Evolutionary conservation across 805 yeast genomes (phyloP).

Genomic region (Candida boleticola): DNA sequence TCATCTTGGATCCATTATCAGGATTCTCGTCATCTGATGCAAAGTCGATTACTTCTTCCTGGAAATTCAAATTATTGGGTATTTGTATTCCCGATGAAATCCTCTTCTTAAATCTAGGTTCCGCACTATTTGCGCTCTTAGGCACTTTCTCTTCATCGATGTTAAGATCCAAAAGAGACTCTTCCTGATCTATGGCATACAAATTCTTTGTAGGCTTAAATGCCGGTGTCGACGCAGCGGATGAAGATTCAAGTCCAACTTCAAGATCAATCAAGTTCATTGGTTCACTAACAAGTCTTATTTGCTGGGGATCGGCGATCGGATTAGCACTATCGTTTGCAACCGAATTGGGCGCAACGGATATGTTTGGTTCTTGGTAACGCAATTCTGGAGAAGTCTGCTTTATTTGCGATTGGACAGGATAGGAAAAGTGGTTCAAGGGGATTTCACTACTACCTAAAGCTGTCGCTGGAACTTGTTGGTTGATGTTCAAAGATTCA

Average conservation of each 20-base stretch:
- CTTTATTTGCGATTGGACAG: background rate
- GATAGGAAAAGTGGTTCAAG: background rate
- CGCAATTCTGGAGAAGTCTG: background rate
- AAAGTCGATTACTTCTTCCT: slow-evolving; percentile 45
- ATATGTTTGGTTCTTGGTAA: background rate
- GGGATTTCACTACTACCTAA: too few species aligned
- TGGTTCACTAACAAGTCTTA: background rate
- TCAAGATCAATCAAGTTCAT: slow-evolving; percentile 34
- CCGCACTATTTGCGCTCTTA: slow-evolving; percentile 1
- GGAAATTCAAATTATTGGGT: slow-evolving; percentile 30
- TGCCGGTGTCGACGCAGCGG: slow-evolving; percentile 16
- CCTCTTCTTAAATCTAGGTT: slow-evolving; percentile 33
- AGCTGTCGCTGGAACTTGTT: background rate
- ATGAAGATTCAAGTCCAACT: slow-evolving; percentile 28
- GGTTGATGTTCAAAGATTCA: background rate
- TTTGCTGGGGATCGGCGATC: too few species aligned
- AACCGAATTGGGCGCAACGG: too few species aligned
- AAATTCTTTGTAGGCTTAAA: background rate
- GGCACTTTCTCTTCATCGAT: slow-evolving; percentile 10
- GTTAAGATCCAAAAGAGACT: slow-evolving; percentile 7
- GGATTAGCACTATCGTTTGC: too few species aligned
- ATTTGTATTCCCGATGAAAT: slow-evolving; percentile 21
- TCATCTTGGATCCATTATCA: slow-evolving; percentile 34
- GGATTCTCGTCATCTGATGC: slow-evolving; percentile 46
- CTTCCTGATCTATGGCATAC: background rate